These are phyloP conservation scores for Aspergillus arachidicola DNA, from an alignment of 2,329 filamentous ascomycete species.

Conservation along the genomic window DNA sequence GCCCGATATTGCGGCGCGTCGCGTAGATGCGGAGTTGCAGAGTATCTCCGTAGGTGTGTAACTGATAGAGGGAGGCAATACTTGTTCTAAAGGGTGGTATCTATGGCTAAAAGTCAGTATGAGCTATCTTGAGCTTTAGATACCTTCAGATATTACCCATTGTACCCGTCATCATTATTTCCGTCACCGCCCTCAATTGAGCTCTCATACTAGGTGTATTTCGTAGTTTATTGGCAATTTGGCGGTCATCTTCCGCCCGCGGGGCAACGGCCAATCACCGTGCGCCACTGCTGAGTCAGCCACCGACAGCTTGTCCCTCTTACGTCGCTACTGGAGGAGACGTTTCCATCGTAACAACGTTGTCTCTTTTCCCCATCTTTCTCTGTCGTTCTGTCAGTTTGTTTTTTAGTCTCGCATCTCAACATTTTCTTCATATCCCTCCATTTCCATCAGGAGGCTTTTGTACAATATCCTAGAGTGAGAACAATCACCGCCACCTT, in stretches of 20 bases:
- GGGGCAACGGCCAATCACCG: conserved; percentile 22
- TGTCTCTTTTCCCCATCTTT: conserved; percentile 10
- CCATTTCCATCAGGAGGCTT: not conserved
- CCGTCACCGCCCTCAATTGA: not conserved
- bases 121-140: no score
- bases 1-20: conserved; percentile 15
- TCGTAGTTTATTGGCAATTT: not conserved
- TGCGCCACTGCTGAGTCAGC: conserved; percentile 14
- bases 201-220: not conserved
- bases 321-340: conserved; percentile 20
- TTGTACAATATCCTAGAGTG: not conserved
- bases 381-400: conserved; percentile 14
- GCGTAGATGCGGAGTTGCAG: conserved; percentile 4
- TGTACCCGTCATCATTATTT: not conserved
- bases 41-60: not conserved
- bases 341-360: conserved; percentile 9
- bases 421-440: not conserved
- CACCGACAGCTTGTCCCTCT: conserved; percentile 20
- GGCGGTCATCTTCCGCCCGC: conserved; percentile 7
- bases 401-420: conserved; percentile 1
- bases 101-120: not conserved
- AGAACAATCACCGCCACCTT: conserved; percentile 7
- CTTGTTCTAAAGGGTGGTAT: not conserved
- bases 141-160: not conserved
- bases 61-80: not conserved